phyloP scores from a whole-genome alignment of 352 stramenopile genomes.

The Globisporangium acanthophoron region DNA sequence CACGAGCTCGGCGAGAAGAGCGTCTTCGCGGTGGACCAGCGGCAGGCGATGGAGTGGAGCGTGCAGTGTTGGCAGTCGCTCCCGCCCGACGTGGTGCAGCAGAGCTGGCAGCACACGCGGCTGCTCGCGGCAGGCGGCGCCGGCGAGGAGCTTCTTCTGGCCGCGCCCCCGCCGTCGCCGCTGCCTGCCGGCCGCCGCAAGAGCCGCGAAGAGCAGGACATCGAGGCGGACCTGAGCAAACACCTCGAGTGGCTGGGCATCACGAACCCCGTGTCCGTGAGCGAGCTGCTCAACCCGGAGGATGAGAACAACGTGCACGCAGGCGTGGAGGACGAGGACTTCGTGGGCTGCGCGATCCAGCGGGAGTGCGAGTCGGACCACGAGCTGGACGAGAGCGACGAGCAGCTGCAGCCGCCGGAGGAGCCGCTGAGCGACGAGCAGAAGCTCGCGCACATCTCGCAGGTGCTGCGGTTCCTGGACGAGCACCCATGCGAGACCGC shows the following conservation, averaged over 20 bases:
- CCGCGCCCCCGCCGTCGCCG: background rate
- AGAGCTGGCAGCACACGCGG: constrained; percentile 8
- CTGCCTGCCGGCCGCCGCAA: background rate
- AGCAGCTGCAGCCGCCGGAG: background rate
- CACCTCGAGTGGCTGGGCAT: constrained; percentile 10
- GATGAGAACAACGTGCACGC: constrained; percentile 12
- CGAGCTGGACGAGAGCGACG: background rate
- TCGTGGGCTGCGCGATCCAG: constrained; percentile 10
- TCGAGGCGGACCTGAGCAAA: constrained; percentile 5
- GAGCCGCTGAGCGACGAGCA: constrained; percentile 6
- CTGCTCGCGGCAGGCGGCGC: background rate
- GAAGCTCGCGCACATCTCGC: constrained; percentile 9
- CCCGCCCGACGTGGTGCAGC: background rate
- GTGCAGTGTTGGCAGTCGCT: constrained; percentile 7
- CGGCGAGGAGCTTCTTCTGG: background rate
- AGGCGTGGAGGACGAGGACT: constrained; percentile 9
- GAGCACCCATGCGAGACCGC: constrained; percentile 4
- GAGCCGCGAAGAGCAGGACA: constrained; percentile 4
- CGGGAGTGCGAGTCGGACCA: constrained; percentile 4
- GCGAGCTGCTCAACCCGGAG: constrained; percentile 4
- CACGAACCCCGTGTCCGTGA: background rate
- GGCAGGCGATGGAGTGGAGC: constrained; percentile 16
- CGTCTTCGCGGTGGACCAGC: constrained; percentile 16
- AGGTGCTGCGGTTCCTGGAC: constrained; percentile 8
- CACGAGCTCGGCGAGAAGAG: constrained; percentile 11